Base-by-base conservation (phyloP, 257 asterid genomes). In the Ligustrum vulgare region DNA sequence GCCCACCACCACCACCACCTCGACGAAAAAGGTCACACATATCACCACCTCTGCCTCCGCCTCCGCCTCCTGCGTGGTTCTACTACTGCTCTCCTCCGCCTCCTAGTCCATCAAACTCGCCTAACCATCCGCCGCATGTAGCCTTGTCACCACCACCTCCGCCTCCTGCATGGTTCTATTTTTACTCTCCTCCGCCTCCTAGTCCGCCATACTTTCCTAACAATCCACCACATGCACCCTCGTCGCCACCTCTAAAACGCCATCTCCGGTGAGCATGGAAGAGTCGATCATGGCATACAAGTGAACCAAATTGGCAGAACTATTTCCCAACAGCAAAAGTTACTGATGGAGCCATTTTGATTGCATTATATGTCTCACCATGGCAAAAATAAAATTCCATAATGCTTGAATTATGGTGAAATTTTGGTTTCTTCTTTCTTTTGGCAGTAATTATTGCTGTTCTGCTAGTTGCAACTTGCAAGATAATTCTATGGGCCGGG, bases 101-200 rank as follows among this genome's bases (percentile, higher is more conserved):
- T 6, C 86, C 82, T 28, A 66, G 72, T 35, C 76, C 81, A 32
- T 76, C 81, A 1, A 73, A 64, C 36, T 51, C 66, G 63, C 79
- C 69, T 3, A 10, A 63, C 31, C 67, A 13, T 41, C 81, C 75
- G 20, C 65, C 25, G 0, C 75, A 36, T 33, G 36, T 75, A 36
- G 72, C 39, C 36, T 63, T 72, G n/a, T 63, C 16, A 2, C 65
- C 76, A 11, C 76, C 76, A 41, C 47, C 47, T 36, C 81, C 78
- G 0, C 78, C 82, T 23, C 87, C 82, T 1, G 73, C 82, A 3
- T 77, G 74, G 84, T 80, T 80, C 72, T 63, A 77, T 66, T 83
- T 80, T 71, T 80, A 83, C 81, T 83, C 84, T 39, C 83, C 84
- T 18, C 84, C 84, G 3, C 87, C 82, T 6, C 86, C 82, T 20